Evolutionary conservation across 768 basidiomycete species (phyloP).

Genomic region (Termitomyces sp.): DNA sequence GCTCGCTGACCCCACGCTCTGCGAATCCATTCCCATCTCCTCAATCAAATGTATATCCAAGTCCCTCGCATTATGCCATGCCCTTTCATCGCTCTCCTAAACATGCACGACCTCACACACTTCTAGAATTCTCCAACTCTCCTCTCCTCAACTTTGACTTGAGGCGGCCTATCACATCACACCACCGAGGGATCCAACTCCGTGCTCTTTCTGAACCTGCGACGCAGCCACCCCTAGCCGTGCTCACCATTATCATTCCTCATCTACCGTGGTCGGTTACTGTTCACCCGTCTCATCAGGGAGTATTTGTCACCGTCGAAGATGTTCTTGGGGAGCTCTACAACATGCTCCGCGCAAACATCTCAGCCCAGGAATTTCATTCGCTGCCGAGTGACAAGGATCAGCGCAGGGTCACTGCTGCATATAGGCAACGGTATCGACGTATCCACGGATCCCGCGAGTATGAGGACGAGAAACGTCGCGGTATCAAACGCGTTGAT

Average conservation of each 20-base stretch:
- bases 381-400: slow-evolving; percentile 29
- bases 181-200: slow-evolving; percentile 21
- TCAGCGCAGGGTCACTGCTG: slow-evolving; percentile 35
- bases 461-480: slow-evolving; percentile 42
- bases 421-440: slow-evolving; percentile 45
- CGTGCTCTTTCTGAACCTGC: slow-evolving; percentile 29
- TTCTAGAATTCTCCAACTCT: slow-evolving; percentile 20
- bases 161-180: slow-evolving; percentile 20
- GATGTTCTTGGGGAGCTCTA: slow-evolving; percentile 34
- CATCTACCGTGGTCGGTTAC: slow-evolving; percentile 33
- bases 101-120: slow-evolving; percentile 18
- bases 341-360: slow-evolving; percentile 37
- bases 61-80: neutral
- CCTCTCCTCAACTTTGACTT: slow-evolving; percentile 25
- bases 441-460: slow-evolving; percentile 29
- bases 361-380: slow-evolving; percentile 40
- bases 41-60: neutral
- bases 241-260: slow-evolving; percentile 23
- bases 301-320: slow-evolving; percentile 27
- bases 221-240: slow-evolving; percentile 26
- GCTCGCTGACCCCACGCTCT: neutral
- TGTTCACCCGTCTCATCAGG: slow-evolving; percentile 23
- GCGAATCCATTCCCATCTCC: neutral
- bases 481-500: slow-evolving; percentile 57
- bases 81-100: neutral